A percentile compares a stretch with the other conserved stretches of the same genome.
phyloP scores from a whole-genome alignment of 108 stramenopile species.

The Thalassiosira profunda region DNA sequence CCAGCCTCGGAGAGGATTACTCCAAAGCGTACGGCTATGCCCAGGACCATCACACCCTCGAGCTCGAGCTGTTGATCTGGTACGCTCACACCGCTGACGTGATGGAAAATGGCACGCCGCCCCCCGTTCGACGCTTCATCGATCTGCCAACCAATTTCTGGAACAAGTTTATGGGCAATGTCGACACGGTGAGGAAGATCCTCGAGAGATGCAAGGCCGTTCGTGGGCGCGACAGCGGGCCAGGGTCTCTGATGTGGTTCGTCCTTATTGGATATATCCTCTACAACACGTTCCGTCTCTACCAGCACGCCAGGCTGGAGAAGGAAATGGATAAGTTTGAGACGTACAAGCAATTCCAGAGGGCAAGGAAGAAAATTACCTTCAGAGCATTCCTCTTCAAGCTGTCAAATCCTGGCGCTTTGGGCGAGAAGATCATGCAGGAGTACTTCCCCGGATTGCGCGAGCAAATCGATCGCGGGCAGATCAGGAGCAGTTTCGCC shows the following conservation, averaged over 20 bases:
- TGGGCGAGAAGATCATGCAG: neutral
- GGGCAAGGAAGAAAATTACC: neutral
- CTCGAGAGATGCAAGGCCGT: neutral
- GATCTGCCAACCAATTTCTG: neutral
- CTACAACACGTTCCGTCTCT: neutral
- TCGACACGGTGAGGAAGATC: neutral
- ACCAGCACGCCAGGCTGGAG: neutral
- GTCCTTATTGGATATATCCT: neutral
- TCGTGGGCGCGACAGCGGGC: neutral
- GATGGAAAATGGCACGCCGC: neutral
- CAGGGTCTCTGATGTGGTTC: neutral
- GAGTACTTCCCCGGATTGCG: neutral
- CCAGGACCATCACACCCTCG: neutral
- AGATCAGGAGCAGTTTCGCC: neutral
- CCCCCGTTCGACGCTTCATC: neutral
- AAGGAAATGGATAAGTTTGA: neutral
- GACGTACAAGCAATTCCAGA: neutral
- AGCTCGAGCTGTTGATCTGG: neutral
- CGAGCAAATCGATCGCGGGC: neutral
- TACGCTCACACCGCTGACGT: neutral
- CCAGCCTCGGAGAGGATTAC: neutral
- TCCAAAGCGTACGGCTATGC: neutral
- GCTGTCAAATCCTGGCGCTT: neutral
- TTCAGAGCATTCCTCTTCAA: neutral
- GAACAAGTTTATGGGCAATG: conserved; percentile 6